phyloP scores from a whole-genome alignment of 2,329 filamentous ascomycete genomes.

The Cytospora chrysosperma region DNA sequence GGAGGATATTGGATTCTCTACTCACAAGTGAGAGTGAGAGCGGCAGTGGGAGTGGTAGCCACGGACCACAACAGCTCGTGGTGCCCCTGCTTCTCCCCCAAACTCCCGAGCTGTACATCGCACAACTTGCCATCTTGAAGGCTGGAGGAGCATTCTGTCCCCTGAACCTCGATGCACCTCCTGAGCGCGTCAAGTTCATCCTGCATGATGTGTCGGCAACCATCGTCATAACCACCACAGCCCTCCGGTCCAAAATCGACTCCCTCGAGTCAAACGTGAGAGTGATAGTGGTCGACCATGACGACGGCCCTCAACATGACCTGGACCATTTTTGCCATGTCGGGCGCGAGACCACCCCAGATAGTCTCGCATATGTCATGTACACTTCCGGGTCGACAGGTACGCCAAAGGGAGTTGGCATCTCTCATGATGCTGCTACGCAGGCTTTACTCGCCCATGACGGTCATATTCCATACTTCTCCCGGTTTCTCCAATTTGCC shows the following conservation, averaged over 20 bases:
- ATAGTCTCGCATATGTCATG: slow-evolving; percentile 78
- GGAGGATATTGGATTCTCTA: slow-evolving; percentile 13
- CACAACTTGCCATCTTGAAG: slow-evolving; percentile 75
- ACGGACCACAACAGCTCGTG: slow-evolving; percentile 43
- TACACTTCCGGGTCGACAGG: slow-evolving; percentile 92
- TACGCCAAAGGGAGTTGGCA: slow-evolving; percentile 79
- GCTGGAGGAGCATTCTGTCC: slow-evolving; percentile 85
- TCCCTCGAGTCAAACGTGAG: slow-evolving; percentile 30
- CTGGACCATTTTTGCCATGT: background rate
- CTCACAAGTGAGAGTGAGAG: background rate
- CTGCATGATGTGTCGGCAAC: slow-evolving; percentile 70
- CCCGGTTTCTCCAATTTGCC: slow-evolving; percentile 85
- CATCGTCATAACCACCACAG: slow-evolving; percentile 63
- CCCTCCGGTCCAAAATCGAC: slow-evolving; percentile 44
- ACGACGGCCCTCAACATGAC: background rate
- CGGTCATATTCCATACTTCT: slow-evolving; percentile 71
- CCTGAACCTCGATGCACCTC: slow-evolving; percentile 73
- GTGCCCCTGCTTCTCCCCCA: slow-evolving; percentile 79
- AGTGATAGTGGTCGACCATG: slow-evolving; percentile 40
- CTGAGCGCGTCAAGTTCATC: slow-evolving; percentile 77
- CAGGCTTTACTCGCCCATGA: slow-evolving; percentile 84
- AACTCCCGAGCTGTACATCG: slow-evolving; percentile 72
- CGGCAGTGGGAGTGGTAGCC: background rate
- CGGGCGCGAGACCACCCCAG: slow-evolving; percentile 27
- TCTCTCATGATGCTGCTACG: slow-evolving; percentile 77